Percentiles rank a stretch among this genome's conserved stretches.
These are phyloP conservation scores for Eutreptiella sp. DNA, from an alignment of 208 protist species.

Conservation along the genomic window DNA sequence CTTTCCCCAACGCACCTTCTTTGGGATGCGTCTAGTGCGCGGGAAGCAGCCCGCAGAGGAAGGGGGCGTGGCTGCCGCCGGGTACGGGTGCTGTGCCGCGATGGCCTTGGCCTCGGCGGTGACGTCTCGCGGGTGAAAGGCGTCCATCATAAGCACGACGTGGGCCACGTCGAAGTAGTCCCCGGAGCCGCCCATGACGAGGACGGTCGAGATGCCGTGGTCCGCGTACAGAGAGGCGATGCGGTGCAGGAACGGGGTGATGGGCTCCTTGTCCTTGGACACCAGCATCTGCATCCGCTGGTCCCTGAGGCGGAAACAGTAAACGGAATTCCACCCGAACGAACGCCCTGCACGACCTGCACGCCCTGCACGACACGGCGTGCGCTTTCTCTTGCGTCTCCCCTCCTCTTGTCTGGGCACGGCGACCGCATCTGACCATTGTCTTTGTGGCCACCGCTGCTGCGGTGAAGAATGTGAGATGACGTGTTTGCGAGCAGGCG, in stretches of 20 bases:
- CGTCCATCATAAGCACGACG: constrained; percentile 71
- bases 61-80: background rate
- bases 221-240: constrained; percentile 53
- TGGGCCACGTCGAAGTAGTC: constrained; percentile 83
- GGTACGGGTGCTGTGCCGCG: constrained; percentile 7
- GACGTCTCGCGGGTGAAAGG: constrained; percentile 61
- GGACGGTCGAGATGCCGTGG: constrained; percentile 60
- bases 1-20: background rate
- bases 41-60: background rate
- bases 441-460: too few relatives aligned
- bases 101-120: constrained; percentile 60
- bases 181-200: constrained; percentile 83
- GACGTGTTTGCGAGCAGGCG: too few relatives aligned
- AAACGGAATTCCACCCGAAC: background rate
- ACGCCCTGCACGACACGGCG: too few relatives aligned
- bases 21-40: constrained; percentile 10
- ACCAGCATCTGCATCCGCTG: constrained; percentile 78
- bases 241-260: constrained; percentile 76
- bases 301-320: too few relatives aligned
- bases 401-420: too few relatives aligned
- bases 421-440: too few relatives aligned
- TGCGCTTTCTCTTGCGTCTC: too few relatives aligned
- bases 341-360: too few relatives aligned
- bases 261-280: constrained; percentile 72
- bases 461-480: too few relatives aligned